Evolutionary conservation across 495 filamentous ascomycete species (phyloP), one percentile per base, ranked within the genome.

Genomic region (Extremus antarcticus): DNA sequence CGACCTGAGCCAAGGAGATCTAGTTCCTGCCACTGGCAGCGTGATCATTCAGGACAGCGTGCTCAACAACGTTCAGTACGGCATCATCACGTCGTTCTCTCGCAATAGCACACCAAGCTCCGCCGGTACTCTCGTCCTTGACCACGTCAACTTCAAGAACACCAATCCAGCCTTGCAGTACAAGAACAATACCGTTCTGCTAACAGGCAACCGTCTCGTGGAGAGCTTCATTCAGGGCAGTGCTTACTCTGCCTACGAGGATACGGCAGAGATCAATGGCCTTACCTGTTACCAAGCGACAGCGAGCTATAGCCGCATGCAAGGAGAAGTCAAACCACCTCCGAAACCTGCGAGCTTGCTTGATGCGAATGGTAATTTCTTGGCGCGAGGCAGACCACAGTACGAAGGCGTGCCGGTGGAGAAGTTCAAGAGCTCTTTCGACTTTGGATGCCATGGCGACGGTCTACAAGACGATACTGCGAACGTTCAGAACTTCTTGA

Each of bases 101-200:
- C 66, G 59, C 7, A 73, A 77, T 57, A 70, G 77, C n/a, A 77
- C 72, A 25, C 76, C 83, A 15, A 65, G 76, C 40, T 83, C 86
- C 55, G 90, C 85, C 63, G 87, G 84, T 52, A 88, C 84, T 9
- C 73, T 94, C 21, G 73, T 95, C 43, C 67, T 97, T 16, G 88
- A 95, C 65, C 95, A 97, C 57, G 86, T 94, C 25, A 85, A 88
- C 61, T 84, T 95, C 65, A 71, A 68, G 21, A 78, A 78, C 38
- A 76, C 77, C 32, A 70, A 66, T 25, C 60, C 68, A 22, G 81
- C 78, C 43, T 78, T 88, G 11, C 73, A 74, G 29, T 69, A 72
- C 23, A 56, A 70, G 1, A 71, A 74, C 29, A 77, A 77, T 16
- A 72, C 71, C 16, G 76, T 71, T 3, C 78, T 95, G 51, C 74